Evolutionary conservation across 305 asterid species (phyloP).

Genomic region (Solanum hybrid): DNA sequence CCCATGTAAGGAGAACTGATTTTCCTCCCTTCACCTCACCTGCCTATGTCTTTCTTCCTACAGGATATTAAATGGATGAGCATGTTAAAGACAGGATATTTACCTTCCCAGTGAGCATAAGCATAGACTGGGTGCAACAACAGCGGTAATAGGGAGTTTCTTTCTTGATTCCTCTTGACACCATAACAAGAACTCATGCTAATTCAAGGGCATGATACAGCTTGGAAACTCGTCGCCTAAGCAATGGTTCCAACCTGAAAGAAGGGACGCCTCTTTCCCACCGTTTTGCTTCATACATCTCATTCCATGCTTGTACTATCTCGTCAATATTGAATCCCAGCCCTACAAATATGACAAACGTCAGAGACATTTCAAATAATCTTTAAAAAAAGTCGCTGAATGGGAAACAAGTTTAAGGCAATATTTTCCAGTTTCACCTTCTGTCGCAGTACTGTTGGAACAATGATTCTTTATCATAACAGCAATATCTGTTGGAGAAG

Average conservation of each 20-base stretch:
- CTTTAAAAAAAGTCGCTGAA: not conserved
- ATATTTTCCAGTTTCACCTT: slow-evolving; percentile 39
- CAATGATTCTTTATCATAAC: slow-evolving; percentile 85
- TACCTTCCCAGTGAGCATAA: slow-evolving; percentile 19
- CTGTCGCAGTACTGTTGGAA: slow-evolving; percentile 46
- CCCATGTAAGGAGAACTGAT: not conserved
- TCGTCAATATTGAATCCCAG: slow-evolving; percentile 78
- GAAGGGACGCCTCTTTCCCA: slow-evolving; percentile 60
- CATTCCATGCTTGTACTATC: slow-evolving; percentile 91
- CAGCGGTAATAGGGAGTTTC: slow-evolving; percentile 1
- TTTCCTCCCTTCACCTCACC: not conserved
- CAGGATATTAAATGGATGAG: not conserved
- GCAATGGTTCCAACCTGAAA: slow-evolving; percentile 70
- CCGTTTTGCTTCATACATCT: slow-evolving; percentile 78
- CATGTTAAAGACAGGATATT: not conserved
- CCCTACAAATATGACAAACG: slow-evolving; percentile 34
- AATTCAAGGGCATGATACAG: slow-evolving; percentile 53
- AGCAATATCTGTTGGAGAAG: slow-evolving; percentile 76
- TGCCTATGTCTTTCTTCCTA: not conserved
- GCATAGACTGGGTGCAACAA: slow-evolving; percentile 17
- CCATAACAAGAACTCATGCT: slow-evolving; percentile 34
- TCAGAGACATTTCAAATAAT: slow-evolving; percentile 15
- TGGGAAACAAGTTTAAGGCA: slow-evolving; percentile 4
- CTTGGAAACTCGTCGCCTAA: slow-evolving; percentile 65
- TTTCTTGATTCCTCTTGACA: slow-evolving; percentile 10